Evolutionary conservation across 176 grass and related monocot genomes (phyloP), one percentile per base, ranked within the genome.

Genomic region (Aegilops sharonensis): DNA sequence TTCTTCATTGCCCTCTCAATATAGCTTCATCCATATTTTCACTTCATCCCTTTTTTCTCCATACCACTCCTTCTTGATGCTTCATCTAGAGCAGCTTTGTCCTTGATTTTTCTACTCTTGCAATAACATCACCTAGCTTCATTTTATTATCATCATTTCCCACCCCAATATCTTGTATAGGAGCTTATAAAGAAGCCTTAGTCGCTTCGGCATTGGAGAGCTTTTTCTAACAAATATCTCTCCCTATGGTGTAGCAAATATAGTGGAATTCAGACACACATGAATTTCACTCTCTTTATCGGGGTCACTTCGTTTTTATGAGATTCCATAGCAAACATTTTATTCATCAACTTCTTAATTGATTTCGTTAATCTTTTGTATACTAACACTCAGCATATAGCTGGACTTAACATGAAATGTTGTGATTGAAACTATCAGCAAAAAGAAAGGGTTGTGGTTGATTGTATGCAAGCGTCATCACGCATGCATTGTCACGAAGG

Each of bases 381-480:
- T 21, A 8, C 88, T 85, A 92, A 85, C 83, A 95, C 86, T 92
- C 90, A 21, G 0, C 6, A 20, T 57, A 57, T 57, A 57, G 2
- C 6, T 57, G 18, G 2, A 57, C 15, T 57, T 57, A 57, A 21
- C 54, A 0, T 21, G 2, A 57, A 21, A 21, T 57, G 18, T 57
- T 57, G 54, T 8, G 18, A 57, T 57, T 57, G 54, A 8, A 21
- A 57, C 54, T 57, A 57, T 57, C 18, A 57, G 6, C 17, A 57
- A 57, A 20, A 57, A 20, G 54, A 57, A 57, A 21, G 18, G 54
- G 6, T 57, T 57, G 54, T 21, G 54, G 18, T 57, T 57, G 54
- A 57, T 21, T 21, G 52, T 57, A 57, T 57, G 6, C 54, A 57
- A 57, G 6, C 18, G 0, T 3, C 54, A 3, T 57, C 54, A 20